phyloP scores from a whole-genome alignment of 2,329 filamentous ascomycete genomes.

The Biscogniauxia mediterranea region DNA sequence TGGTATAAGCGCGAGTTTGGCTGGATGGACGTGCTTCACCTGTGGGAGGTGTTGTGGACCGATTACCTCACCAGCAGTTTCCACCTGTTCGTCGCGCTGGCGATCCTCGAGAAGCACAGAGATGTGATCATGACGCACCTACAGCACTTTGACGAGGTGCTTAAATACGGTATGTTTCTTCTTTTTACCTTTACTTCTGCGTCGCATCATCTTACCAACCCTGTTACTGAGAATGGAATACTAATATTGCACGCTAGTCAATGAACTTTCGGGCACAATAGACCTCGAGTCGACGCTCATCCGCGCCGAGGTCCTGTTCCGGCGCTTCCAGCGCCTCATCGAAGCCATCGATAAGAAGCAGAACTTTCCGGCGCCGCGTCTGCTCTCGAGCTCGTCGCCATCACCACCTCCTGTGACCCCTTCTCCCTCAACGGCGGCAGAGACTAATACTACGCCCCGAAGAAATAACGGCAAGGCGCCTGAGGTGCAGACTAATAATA shows the following conservation, averaged over 20 bases:
- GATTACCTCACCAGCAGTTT: conserved; percentile 87
- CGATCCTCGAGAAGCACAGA: conserved; percentile 93
- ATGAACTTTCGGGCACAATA: conserved; percentile 90
- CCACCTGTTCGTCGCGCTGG: conserved; percentile 89
- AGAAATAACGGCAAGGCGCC: conserved; percentile 35
- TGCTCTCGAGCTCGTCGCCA: conserved; percentile 16
- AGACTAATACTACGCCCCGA: neutral
- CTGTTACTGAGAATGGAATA: conserved; percentile 11
- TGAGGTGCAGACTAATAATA: conserved; percentile 39
- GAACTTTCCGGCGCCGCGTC: conserved; percentile 67
- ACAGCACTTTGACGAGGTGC: conserved; percentile 90
- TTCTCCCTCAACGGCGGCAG: conserved; percentile 10
- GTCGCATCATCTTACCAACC: too few relatives aligned
- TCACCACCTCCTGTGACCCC: conserved; percentile 20
- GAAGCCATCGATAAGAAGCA: conserved; percentile 90
- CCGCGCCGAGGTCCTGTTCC: conserved; percentile 84
- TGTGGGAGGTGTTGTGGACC: conserved; percentile 96
- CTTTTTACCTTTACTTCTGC: neutral
- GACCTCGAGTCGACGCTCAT: conserved; percentile 85
- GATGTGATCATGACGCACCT: conserved; percentile 95
- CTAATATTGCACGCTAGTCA: conserved; percentile 58
- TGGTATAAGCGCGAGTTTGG: conserved; percentile 99
- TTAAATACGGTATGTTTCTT: conserved; percentile 80
- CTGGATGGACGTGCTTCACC: conserved; percentile 79
- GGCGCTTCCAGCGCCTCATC: conserved; percentile 81